These are phyloP conservation scores for Bipolaris sorokiniana DNA, from an alignment of 2,329 filamentous ascomycete genomes.

Conservation along the genomic window DNA sequence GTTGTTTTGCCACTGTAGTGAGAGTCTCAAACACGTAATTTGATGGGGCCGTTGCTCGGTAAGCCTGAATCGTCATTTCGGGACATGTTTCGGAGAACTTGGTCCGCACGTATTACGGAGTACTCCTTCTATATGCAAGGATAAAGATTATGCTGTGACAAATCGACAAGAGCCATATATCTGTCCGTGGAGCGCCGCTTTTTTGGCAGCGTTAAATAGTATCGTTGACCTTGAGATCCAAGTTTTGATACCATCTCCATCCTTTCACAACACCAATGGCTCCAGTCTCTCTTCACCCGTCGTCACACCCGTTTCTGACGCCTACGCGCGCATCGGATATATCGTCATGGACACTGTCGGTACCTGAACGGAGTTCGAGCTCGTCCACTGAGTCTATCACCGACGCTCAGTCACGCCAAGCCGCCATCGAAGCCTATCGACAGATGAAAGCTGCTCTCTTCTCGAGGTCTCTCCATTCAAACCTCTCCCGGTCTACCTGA, in stretches of 20 bases:
- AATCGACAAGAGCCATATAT: constrained; percentile 28
- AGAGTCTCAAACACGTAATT: neutral
- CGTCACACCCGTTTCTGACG: constrained; percentile 37
- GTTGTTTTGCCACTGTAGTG: neutral
- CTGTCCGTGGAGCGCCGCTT: neutral
- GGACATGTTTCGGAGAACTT: constrained; percentile 6
- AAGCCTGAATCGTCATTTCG: neutral
- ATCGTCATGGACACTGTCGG: constrained; percentile 40
- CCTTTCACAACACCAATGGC: constrained; percentile 28
- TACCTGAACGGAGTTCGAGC: constrained; percentile 29
- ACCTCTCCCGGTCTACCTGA: constrained; percentile 4
- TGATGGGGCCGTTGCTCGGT: constrained; percentile 7
- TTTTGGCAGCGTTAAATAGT: constrained; percentile 10
- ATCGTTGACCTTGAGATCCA: constrained; percentile 21
- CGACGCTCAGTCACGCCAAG: constrained; percentile 31
- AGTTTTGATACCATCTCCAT: constrained; percentile 25
- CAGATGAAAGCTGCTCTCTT: constrained; percentile 43
- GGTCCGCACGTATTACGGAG: neutral
- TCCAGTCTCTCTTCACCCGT: constrained; percentile 20
- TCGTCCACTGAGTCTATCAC: constrained; percentile 17
- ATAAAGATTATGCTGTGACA: constrained; percentile 17
- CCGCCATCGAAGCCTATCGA: constrained; percentile 44
- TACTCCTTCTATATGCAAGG: neutral
- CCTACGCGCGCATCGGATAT: constrained; percentile 39
- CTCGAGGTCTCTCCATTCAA: constrained; percentile 40